A percentile compares a stretch with the other conserved stretches of the same genome.
phyloP scores from a whole-genome alignment of 2,329 filamentous ascomycete species.

The Cylindrodendrum hubeiense region DNA sequence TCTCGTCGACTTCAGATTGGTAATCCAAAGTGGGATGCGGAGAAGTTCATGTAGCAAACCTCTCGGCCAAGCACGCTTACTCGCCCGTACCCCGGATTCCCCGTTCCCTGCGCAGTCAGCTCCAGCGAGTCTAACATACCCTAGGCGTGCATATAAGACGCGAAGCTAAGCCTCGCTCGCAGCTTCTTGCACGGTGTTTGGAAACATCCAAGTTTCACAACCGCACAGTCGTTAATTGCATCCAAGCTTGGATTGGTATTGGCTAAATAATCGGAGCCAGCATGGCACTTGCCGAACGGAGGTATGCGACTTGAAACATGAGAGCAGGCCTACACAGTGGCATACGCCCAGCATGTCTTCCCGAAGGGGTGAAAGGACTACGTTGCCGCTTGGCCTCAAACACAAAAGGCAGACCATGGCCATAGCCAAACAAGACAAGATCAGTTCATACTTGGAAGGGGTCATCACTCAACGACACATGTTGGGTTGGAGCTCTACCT shows the following conservation, averaged over 20 bases:
- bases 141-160: slow-evolving; percentile 14
- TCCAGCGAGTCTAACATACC: neutral
- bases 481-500: slow-evolving; percentile 2
- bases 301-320: too few species aligned
- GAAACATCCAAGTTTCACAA: neutral
- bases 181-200: neutral
- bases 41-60: slow-evolving; percentile 7
- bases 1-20: slow-evolving; percentile 8
- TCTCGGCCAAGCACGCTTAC: slow-evolving; percentile 7
- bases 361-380: too few species aligned
- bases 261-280: too few species aligned
- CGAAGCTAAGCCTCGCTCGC: neutral
- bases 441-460: neutral
- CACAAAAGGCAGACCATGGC: too few species aligned
- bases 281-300: too few species aligned
- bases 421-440: neutral
- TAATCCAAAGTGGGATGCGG: slow-evolving; percentile 11
- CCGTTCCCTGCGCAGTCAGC: neutral
- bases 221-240: neutral
- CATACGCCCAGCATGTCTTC: too few species aligned
- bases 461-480: neutral
- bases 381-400: too few species aligned
- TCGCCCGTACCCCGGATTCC: slow-evolving; percentile 8
- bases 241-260: neutral
- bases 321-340: too few species aligned